phyloP scores from a whole-genome alignment of 2,329 filamentous ascomycete species.

The Colletotrichum trifolii region DNA sequence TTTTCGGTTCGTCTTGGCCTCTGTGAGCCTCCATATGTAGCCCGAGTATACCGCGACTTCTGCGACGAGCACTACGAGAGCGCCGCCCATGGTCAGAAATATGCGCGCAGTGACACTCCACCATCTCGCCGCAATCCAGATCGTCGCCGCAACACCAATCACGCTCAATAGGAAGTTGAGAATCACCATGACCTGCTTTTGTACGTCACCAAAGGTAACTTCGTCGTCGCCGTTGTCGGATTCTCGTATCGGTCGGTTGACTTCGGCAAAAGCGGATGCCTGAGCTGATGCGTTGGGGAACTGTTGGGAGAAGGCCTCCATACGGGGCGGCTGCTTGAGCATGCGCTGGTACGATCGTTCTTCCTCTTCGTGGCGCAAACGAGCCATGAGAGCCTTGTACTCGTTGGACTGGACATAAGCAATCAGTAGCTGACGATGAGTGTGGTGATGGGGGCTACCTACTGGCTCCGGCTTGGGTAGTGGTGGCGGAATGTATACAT shows the following conservation, averaged over 20 bases:
- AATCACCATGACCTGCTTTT: conserved; percentile 85
- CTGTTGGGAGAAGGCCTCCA: conserved; percentile 69
- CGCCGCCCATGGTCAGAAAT: conserved; percentile 77
- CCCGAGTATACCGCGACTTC: conserved; percentile 83
- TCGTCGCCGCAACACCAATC: conserved; percentile 78
- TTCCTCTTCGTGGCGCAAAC: conserved; percentile 86
- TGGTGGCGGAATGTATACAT: conserved; percentile 82
- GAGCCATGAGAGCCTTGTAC: conserved; percentile 89
- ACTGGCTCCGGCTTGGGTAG: conserved; percentile 82
- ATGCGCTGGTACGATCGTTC: conserved; percentile 84
- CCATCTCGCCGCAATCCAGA: conserved; percentile 82
- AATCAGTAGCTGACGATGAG: background rate
- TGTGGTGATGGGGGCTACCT: conserved; percentile 44
- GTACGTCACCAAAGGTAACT: conserved; percentile 76
- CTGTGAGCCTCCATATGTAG: conserved; percentile 76
- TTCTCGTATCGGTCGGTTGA: conserved; percentile 58
- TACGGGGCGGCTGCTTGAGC: conserved; percentile 67
- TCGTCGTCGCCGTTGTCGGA: conserved; percentile 70
- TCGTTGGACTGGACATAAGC: conserved; percentile 72
- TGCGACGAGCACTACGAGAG: conserved; percentile 75
- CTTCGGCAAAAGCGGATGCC: conserved; percentile 66
- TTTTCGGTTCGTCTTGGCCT: conserved; percentile 73
- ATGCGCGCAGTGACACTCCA: conserved; percentile 79
- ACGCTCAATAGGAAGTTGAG: conserved; percentile 92
- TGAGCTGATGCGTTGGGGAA: conserved; percentile 62